Base-by-base conservation (phyloP, 2,329 filamentous ascomycete species). In the Sporothrix pseudoabietina region DNA sequence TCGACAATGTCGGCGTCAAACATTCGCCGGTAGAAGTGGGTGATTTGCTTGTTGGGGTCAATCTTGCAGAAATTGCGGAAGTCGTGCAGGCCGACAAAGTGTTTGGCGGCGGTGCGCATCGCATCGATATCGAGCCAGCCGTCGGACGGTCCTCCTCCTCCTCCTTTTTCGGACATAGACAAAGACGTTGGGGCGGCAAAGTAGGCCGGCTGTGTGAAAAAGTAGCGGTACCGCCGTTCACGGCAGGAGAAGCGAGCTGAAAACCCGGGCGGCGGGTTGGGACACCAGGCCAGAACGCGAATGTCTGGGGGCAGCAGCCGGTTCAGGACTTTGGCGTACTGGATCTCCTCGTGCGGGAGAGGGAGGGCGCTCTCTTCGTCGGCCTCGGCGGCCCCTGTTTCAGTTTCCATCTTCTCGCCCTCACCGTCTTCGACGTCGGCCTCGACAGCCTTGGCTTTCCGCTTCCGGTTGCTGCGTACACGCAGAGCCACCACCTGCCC, bases 41-140 rank as follows among this genome's bases (percentile, higher is more conserved):
- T 89, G 77, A 97, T 93, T 82, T 97, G 93, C 85, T 98, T 98
- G 78, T 87, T 90, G 0, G 92, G 87, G 82, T 99, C 96, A 74
- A 98, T 86, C 82, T 97, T 97, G 87, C 96, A 98, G 80, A 98
- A 92, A 82, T 99, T 99, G 74, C 96, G 90, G 83, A 98, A 99
- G 83, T 99, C 96, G 82, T 98, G 93, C 70, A 90, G 82, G 6
- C 96, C 96, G 77, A 94, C 89, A 77, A 93, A 95, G 69, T 90
- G 85, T 79, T 89, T 91, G 32, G 95, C 96, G 0, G 93, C 96
- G 78, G 89, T 83, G 22, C 89, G 88, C 96, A 99, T 99, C 49
- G 91, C 91, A 0, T 89, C 90, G 72, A 98, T 92, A 82, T 98
- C 91, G 7, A 99, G 87, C 89, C 92, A 96, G 47, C 94, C 94